phyloP scores from a whole-genome alignment of 495 filamentous ascomycete genomes.

The Neurospora africana region DNA sequence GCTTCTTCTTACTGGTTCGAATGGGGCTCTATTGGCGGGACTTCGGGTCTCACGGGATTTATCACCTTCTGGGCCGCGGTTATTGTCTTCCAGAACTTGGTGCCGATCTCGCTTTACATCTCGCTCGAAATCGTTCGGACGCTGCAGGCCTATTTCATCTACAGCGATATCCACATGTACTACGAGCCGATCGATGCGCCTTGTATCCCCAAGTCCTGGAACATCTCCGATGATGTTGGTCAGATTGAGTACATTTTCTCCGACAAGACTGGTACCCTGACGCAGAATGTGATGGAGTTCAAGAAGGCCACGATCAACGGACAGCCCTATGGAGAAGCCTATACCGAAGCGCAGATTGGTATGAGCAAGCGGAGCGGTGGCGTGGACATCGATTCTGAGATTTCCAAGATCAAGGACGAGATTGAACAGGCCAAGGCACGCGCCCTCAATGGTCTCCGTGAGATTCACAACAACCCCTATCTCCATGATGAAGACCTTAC shows the following conservation, averaged over 20 bases:
- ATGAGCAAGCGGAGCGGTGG: constrained; percentile 80
- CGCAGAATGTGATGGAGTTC: constrained; percentile 99
- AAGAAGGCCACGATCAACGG: constrained; percentile 96
- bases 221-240: constrained; percentile 95
- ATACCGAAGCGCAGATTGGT: constrained; percentile 90
- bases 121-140: constrained; percentile 93
- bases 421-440: constrained; percentile 65
- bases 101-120: constrained; percentile 97
- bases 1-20: constrained; percentile 79
- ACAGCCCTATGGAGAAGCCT: constrained; percentile 89
- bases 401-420: constrained; percentile 58
- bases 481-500: constrained; percentile 81
- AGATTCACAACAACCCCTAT: constrained; percentile 82
- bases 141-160: constrained; percentile 92
- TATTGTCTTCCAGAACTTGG: constrained; percentile 96
- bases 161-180: constrained; percentile 91
- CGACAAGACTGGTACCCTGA: constrained; percentile 96
- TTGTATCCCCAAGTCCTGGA: constrained; percentile 97
- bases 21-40: constrained; percentile 71
- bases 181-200: constrained; percentile 88
- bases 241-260: constrained; percentile 99
- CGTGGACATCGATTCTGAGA: constrained; percentile 72
- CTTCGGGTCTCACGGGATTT: constrained; percentile 70
- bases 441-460: constrained; percentile 63
- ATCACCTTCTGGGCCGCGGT: constrained; percentile 93